These are phyloP conservation scores for Phytophthora cactorum DNA, from an alignment of 352 stramenopile species.

Conservation along the genomic window DNA sequence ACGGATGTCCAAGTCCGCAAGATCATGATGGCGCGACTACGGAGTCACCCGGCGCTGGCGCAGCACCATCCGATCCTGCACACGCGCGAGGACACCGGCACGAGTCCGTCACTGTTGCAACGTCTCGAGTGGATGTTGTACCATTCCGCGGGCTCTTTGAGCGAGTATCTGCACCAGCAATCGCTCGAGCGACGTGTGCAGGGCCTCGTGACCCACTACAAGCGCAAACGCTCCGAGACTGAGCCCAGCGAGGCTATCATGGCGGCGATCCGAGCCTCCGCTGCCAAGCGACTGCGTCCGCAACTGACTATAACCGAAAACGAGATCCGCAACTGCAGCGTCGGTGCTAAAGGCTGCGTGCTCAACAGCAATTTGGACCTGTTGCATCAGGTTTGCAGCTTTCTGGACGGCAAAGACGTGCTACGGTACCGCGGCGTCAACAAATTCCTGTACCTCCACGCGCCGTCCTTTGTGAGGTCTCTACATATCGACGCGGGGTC, in stretches of 20 bases:
- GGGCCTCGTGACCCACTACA: slow-evolving; percentile 71
- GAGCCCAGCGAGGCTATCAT: slow-evolving; percentile 23
- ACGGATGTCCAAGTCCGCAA: slow-evolving; percentile 54
- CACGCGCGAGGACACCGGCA: slow-evolving; percentile 20
- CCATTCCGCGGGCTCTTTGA: slow-evolving; percentile 63
- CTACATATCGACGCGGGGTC: slow-evolving; percentile 49
- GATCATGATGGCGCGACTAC: slow-evolving; percentile 56
- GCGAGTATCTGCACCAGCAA: slow-evolving; percentile 68
- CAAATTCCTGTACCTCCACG: slow-evolving; percentile 56
- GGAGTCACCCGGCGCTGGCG: slow-evolving; percentile 37
- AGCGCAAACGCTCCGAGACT: slow-evolving; percentile 37
- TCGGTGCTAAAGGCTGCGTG: slow-evolving; percentile 34
- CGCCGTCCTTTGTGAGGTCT: slow-evolving; percentile 49
- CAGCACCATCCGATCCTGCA: slow-evolving; percentile 40
- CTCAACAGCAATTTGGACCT: slow-evolving; percentile 66
- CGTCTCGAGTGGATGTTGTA: slow-evolving; percentile 84
- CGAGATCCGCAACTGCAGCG: slow-evolving; percentile 18
- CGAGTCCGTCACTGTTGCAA: slow-evolving; percentile 62
- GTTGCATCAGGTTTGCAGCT: slow-evolving; percentile 60
- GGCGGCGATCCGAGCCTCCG: slow-evolving; percentile 12
- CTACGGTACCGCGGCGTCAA: slow-evolving; percentile 52
- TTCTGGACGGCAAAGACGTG: slow-evolving; percentile 57
- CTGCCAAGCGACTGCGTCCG: slow-evolving; percentile 20
- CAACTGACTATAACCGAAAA: slow-evolving; percentile 27
- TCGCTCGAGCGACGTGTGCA: slow-evolving; percentile 78